Conservation (phyloP, 331 rosid species). For the Saraca asoca region DNA sequence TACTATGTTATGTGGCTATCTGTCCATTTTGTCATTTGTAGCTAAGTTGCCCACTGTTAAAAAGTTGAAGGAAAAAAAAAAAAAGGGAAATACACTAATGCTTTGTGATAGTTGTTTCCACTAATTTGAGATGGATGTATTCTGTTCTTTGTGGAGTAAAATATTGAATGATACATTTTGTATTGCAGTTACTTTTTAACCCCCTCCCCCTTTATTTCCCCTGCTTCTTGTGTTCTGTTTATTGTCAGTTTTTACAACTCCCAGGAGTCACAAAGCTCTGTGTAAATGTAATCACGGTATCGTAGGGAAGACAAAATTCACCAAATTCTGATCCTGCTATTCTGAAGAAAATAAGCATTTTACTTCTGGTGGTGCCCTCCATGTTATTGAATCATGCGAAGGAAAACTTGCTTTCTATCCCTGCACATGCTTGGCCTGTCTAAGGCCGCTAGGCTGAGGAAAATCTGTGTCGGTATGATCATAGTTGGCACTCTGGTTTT, state of each 20-base stretch:
- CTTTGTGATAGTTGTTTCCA: neutral
- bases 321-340: neutral
- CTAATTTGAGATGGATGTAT: neutral
- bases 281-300: neutral
- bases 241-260: no score
- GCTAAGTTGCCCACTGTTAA: constrained; percentile 19
- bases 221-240: neutral
- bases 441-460: no score
- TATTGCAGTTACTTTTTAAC: constrained; percentile 10
- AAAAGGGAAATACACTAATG: neutral
- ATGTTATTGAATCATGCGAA: neutral
- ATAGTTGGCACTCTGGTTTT: neutral
- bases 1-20: no score
- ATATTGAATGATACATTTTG: constrained; percentile 9
- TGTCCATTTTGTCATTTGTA: constrained; percentile 14
- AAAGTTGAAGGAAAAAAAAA: neutral
- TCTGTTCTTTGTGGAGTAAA: neutral
- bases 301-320: neutral
- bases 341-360: neutral
- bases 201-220: neutral
- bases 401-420: neutral
- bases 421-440: no score
- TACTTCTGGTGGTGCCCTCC: neutral
- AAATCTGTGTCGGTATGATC: no score
- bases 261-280: no score